Evolutionary conservation across 176 grass and related monocot genomes (phyloP).

Genomic region (Tillandsia fasciculata): DNA sequence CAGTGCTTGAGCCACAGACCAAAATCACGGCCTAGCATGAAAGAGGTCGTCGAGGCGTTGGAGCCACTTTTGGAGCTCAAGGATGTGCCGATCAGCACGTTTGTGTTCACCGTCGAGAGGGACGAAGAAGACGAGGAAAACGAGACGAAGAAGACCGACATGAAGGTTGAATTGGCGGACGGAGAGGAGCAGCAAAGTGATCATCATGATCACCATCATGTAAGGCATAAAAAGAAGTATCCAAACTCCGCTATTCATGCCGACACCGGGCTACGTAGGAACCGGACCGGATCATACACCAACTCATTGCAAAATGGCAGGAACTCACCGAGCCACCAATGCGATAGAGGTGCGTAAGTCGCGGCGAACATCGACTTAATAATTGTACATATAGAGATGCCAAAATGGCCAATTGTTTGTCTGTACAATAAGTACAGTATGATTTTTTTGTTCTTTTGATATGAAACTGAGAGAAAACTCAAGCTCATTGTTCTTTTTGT

Average conservation of each 20-base stretch:
- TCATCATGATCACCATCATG: constrained; percentile 17
- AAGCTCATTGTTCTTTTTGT: background rate
- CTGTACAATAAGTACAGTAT: background rate
- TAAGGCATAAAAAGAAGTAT: constrained; percentile 46
- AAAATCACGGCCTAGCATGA: constrained; percentile 72
- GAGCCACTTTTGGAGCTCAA: constrained; percentile 57
- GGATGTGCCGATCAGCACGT: constrained; percentile 43
- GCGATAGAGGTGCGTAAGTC: constrained; percentile 35
- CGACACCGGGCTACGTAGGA: constrained; percentile 34
- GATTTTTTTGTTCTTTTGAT: constrained; percentile 9
- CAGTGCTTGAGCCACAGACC: constrained; percentile 65
- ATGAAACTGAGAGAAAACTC: constrained; percentile 16
- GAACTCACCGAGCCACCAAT: constrained; percentile 32
- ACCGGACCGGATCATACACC: constrained; percentile 23
- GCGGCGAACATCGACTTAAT: background rate
- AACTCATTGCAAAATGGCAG: constrained; percentile 15
- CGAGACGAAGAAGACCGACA: constrained; percentile 23
- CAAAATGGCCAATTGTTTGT: constrained; percentile 31
- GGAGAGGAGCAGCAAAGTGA: constrained; percentile 38
- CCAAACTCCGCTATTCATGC: constrained; percentile 59
- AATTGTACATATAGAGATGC: constrained; percentile 6
- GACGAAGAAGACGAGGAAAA: constrained; percentile 38
- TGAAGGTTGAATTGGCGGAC: constrained; percentile 24
- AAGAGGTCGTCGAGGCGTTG: constrained; percentile 48
- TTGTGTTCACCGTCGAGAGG: constrained; percentile 52